Evolutionary conservation across 1,284 basidiomycete genomes (phyloP).

Genomic region (Cutaneotrichosporon sp.): DNA sequence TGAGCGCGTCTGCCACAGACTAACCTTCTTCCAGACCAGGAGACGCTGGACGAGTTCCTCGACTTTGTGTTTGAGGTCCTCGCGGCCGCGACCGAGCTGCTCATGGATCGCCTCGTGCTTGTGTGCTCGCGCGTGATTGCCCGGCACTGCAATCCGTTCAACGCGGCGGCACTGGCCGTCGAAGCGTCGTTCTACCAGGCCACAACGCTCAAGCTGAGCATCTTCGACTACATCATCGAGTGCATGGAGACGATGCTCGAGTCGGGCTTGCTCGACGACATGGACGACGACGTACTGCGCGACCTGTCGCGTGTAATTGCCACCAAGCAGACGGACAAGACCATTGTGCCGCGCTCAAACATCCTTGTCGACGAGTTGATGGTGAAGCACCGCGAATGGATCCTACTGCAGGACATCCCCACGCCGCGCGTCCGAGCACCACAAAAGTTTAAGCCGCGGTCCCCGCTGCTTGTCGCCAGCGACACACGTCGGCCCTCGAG

Average conservation of each 20-base stretch:
- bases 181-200: conserved; percentile 80
- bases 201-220: conserved; percentile 60
- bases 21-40: conserved; percentile 55
- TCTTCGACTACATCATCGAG: conserved; percentile 74
- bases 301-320: conserved; percentile 63
- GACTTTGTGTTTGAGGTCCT: conserved; percentile 86
- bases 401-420: conserved; percentile 76
- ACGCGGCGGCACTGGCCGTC: conserved; percentile 72
- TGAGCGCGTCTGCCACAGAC: neutral
- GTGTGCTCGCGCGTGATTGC: conserved; percentile 74
- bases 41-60: conserved; percentile 68
- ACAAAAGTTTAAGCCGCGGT: conserved; percentile 48
- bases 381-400: conserved; percentile 66
- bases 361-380: conserved; percentile 58
- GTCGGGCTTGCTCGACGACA: conserved; percentile 64
- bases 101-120: conserved; percentile 76
- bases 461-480: conserved; percentile 53
- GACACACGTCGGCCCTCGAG: conserved; percentile 25
- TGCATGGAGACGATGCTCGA: conserved; percentile 89
- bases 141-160: conserved; percentile 65
- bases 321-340: conserved; percentile 61
- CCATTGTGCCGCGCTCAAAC: conserved; percentile 61
- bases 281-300: conserved; percentile 62
- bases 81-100: conserved; percentile 82
- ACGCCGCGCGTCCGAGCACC: conserved; percentile 55